A percentile compares a stretch with the other conserved stretches of the same genome.
phyloP scores from a whole-genome alignment of 805 yeast species.

The Nakazawaea siamensis region DNA sequence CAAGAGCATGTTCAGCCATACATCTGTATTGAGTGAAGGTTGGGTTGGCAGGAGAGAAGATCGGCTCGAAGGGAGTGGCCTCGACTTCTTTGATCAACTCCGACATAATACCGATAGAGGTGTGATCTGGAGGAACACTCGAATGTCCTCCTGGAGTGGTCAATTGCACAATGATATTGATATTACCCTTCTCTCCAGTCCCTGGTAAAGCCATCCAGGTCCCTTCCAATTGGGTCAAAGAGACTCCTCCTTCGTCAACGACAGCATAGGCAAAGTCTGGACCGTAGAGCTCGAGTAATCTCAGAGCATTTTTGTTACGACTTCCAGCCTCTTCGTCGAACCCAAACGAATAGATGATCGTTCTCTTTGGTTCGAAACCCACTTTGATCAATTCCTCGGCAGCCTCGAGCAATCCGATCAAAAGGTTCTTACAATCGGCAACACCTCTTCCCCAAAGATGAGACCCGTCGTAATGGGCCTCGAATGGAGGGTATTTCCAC shows the following conservation, averaged over 20 bases:
- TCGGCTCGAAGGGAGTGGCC: slow-evolving; percentile 25
- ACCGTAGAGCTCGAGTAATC: slow-evolving; percentile 30
- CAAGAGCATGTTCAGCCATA: slow-evolving; percentile 33
- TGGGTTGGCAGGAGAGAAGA: slow-evolving; percentile 35
- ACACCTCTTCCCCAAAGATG: slow-evolving; percentile 31
- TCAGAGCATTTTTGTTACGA: slow-evolving; percentile 25
- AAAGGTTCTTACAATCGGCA: slow-evolving; percentile 34
- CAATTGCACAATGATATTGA: slow-evolving; percentile 31
- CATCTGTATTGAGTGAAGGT: slow-evolving; percentile 34
- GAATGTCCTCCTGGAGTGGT: slow-evolving; percentile 45
- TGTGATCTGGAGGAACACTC: slow-evolving; percentile 39
- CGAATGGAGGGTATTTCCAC: slow-evolving; percentile 31
- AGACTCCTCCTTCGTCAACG: slow-evolving; percentile 34
- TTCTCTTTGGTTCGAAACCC: slow-evolving; percentile 33
- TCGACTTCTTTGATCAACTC: slow-evolving; percentile 32
- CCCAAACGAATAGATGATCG: slow-evolving; percentile 38
- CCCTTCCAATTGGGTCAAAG: slow-evolving; percentile 28
- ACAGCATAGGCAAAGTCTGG: slow-evolving; percentile 33
- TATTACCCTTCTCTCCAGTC: slow-evolving; percentile 40
- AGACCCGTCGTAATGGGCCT: slow-evolving; percentile 28
- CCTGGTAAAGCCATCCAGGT: slow-evolving; percentile 34
- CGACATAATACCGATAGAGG: slow-evolving; percentile 38
- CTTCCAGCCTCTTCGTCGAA: slow-evolving; percentile 42
- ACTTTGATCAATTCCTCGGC: slow-evolving; percentile 20
- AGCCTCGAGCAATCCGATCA: slow-evolving; percentile 30